Base-by-base conservation (phyloP, 1,139 yeast species). In the Candida sanyaensis region DNA sequence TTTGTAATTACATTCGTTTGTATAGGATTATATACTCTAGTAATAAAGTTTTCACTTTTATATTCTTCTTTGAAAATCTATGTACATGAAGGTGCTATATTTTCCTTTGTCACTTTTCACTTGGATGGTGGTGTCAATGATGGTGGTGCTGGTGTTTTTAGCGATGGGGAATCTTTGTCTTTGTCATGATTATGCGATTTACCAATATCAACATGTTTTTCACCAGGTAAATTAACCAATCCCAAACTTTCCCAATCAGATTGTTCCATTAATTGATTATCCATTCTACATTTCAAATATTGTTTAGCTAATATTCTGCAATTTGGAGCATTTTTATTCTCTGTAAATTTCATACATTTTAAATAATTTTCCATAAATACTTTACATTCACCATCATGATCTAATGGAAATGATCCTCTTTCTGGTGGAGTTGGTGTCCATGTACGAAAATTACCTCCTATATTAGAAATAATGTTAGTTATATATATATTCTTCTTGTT, bases 361-460 rank as follows among this genome's bases (percentile, higher is more conserved):
- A 93, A 71, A 63, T 93, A 93, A 51, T 80, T 81, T 46, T 74
- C 65, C 96, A 91, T 93, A 52, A 83, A 80, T 24, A 75, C 75
- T 13, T 83, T 81, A 63, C 98, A 93, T 58, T 93, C 98, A 1
- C 84, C 88, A 52, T 83, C 88, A 62, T 93, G 99, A 60, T 93
- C 99, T 45, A 93, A 73, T 1, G 98, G 99, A 65, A 93, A 93
- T 0, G 97, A 88, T 0, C 99, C 99, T 58, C 97, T 75, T 58
- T 92, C 96, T 4, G 99, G 99, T 27, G 99, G 97, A 0, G 93
- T 86, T 11, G 97, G 96, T 17, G 88, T 78, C 78, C 87, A 75
- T 33, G 81, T 69, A 54, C 80, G 69, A 45, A 71, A 61, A 57
- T 63, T 55, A 44, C 73, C 66, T 50, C 73, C 68, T 63, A 43